A percentile compares a stretch with the other conserved stretches of the same genome.
Conservation (phyloP, 2,329 filamentous ascomycete species). For the Verticillium nubilum region DNA sequence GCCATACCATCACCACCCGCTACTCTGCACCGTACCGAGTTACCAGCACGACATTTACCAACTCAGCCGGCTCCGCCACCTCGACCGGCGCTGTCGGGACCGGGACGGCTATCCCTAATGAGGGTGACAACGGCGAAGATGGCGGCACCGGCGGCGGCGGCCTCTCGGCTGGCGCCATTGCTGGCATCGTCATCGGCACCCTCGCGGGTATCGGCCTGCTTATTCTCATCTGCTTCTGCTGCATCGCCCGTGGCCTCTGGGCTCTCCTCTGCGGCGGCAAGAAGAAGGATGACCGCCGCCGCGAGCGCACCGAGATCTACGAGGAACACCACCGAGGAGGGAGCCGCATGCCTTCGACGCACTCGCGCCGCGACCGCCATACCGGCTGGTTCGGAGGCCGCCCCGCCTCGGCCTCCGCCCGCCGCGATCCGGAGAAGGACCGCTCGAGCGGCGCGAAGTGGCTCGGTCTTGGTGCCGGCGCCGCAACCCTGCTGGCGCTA, state of each 20-base stretch:
- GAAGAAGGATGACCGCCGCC: conserved; percentile 36
- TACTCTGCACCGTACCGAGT: conserved; percentile 48
- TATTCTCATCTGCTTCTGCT: conserved; percentile 69
- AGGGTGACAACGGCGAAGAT: conserved; percentile 17
- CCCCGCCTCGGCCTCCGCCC: conserved; percentile 29
- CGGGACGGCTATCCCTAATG: conserved; percentile 37
- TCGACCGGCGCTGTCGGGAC: conserved; percentile 47
- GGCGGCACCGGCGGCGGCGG: conserved; percentile 32
- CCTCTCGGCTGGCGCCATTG: conserved; percentile 69
- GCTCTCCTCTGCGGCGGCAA: conserved; percentile 57
- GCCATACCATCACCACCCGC: conserved; percentile 45
- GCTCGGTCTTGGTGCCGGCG: conserved; percentile 46
- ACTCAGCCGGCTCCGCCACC: conserved; percentile 35
- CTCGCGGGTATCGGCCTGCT: conserved; percentile 63
- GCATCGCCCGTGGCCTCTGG: conserved; percentile 59
- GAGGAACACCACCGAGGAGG: conserved; percentile 56
- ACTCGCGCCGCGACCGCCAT: conserved; percentile 46
- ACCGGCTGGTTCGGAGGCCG: conserved; percentile 48
- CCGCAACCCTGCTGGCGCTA: conserved; percentile 46
- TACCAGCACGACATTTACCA: conserved; percentile 45
- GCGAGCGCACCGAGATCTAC: conserved; percentile 53
- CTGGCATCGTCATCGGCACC: conserved; percentile 73
- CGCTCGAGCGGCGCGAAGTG: conserved; percentile 43
- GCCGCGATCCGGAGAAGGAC: conserved; percentile 43
- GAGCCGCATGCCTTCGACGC: conserved; percentile 31